Evolutionary conservation across 371 early-diverging fungal species (phyloP).

Genomic region (Enterospora canceri): DNA sequence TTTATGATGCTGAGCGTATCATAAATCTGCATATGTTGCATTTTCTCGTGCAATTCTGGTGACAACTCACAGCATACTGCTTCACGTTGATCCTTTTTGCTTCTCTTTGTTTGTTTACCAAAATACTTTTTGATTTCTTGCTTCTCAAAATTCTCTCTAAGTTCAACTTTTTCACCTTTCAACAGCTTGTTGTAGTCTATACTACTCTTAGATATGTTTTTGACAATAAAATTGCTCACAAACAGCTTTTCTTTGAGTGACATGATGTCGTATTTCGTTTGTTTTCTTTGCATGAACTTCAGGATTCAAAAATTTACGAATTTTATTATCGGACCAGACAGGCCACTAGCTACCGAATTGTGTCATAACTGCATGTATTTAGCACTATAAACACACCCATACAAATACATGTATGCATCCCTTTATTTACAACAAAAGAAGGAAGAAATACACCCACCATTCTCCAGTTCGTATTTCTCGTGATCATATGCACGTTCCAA

Average conservation of each 20-base stretch:
- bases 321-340: no score
- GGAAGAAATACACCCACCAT: no score
- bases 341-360: no score
- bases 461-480: no score
- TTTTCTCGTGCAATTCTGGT: background rate
- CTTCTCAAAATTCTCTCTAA: background rate
- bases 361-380: no score
- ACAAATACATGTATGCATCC: no score
- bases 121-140: constrained; percentile 4
- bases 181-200: background rate
- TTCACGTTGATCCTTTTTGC: constrained; percentile 1
- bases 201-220: background rate
- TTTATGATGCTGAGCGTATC: constrained; percentile 1
- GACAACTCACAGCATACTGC: background rate
- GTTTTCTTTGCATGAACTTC: no score
- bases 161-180: background rate
- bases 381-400: no score
- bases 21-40: background rate
- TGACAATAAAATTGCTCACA: background rate
- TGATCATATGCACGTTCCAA: no score
- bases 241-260: background rate
- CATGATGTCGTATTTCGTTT: no score
- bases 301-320: no score
- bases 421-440: no score
- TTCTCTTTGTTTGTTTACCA: constrained; percentile 21